Conservation (phyloP, 192 early-diverging fungal species). For the Mortierella hygrophila region DNA sequence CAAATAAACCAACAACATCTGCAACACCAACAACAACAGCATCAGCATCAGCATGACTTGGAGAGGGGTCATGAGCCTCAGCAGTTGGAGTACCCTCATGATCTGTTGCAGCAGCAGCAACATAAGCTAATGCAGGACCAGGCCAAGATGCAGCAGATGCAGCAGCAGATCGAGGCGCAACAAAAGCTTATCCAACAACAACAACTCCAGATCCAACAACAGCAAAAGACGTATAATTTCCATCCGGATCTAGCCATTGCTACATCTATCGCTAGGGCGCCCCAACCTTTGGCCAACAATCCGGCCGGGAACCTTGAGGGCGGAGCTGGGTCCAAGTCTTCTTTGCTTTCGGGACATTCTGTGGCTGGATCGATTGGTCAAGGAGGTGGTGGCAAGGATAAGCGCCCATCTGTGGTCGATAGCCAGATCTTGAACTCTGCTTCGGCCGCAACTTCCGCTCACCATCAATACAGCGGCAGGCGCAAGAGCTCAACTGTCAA, state of each 20-base stretch:
- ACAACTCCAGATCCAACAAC: neutral
- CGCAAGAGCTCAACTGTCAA: neutral
- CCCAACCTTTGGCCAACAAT: neutral
- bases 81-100: conserved; percentile 14
- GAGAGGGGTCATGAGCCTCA: neutral
- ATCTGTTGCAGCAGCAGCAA: conserved; percentile 18
- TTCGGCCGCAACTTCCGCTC: neutral
- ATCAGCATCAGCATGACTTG: neutral
- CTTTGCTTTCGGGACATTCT: neutral
- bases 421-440: neutral
- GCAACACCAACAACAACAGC: neutral
- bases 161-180: conserved; percentile 10
- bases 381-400: neutral
- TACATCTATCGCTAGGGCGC: neutral
- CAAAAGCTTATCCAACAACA: conserved; percentile 6
- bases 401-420: neutral
- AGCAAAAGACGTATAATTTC: neutral
- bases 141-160: conserved; percentile 25
- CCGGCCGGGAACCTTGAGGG: neutral
- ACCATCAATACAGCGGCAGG: neutral
- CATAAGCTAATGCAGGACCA: conserved; percentile 14
- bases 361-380: neutral
- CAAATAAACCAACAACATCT: neutral
- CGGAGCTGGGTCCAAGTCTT: neutral
- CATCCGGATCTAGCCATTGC: conserved; percentile 22